Conservation (phyloP, 306 rosid genomes). For the Luffa acutangula region DNA sequence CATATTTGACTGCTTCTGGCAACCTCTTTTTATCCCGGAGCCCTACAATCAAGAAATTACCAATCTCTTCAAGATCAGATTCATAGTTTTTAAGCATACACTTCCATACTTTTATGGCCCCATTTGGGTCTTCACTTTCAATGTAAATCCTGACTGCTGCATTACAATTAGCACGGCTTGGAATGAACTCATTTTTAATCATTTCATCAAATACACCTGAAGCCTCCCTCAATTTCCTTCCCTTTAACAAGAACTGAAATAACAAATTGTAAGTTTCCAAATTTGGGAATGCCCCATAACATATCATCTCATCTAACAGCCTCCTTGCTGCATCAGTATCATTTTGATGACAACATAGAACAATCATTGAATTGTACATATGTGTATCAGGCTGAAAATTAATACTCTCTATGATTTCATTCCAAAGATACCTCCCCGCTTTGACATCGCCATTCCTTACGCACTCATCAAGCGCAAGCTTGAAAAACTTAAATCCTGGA, state of each 20-base stretch:
- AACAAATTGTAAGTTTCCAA: conserved; percentile 34
- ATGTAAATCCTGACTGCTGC: conserved; percentile 36
- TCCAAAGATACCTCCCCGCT: conserved; percentile 46
- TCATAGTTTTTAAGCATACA: conserved; percentile 32
- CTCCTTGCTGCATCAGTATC: conserved; percentile 22
- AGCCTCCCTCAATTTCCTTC: conserved; percentile 38
- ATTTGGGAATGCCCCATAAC: conserved; percentile 40
- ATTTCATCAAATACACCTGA: conserved; percentile 35
- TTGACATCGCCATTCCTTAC: conserved; percentile 23
- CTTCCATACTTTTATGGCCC: conserved; percentile 55
- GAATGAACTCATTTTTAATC: conserved; percentile 57
- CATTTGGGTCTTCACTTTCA: conserved; percentile 28
- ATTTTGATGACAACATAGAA: conserved; percentile 27
- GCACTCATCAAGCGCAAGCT: conserved; percentile 44
- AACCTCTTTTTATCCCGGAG: conserved; percentile 35
- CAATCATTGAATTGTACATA: conserved; percentile 47
- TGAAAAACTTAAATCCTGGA: conserved; percentile 50
- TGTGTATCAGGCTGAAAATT: conserved; percentile 23
- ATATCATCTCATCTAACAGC: conserved; percentile 51
- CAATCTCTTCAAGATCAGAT: conserved; percentile 36
- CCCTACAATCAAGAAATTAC: conserved; percentile 34
- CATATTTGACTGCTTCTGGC: conserved; percentile 61
- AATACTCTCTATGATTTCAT: conserved; percentile 22
- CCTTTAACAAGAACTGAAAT: conserved; percentile 36
- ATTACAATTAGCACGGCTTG: conserved; percentile 38